phyloP scores from a whole-genome alignment of 257 asterid genomes.

The Linderniella brevidens region DNA sequence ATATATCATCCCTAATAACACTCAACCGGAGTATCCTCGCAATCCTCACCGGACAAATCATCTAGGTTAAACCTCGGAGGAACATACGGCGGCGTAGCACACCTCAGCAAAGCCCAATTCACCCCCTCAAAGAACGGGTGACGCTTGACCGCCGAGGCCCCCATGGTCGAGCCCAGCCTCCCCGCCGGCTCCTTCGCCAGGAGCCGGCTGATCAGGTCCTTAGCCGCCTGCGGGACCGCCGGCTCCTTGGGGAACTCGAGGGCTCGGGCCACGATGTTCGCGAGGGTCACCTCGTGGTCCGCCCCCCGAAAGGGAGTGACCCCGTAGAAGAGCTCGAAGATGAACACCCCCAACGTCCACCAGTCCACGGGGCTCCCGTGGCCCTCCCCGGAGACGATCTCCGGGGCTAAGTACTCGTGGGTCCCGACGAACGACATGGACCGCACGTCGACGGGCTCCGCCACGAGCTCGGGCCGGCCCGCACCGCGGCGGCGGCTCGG shows the following conservation, averaged over 20 bases:
- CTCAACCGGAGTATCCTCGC: constrained; percentile 31
- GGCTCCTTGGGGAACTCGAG: constrained; percentile 63
- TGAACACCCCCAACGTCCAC: constrained; percentile 70
- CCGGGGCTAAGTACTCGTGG: constrained; percentile 75
- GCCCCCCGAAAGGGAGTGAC: constrained; percentile 57
- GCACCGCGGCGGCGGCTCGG: constrained; percentile 17
- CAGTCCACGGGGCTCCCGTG: constrained; percentile 74
- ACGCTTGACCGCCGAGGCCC: constrained; percentile 49
- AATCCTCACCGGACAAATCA: constrained; percentile 23
- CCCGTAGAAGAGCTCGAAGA: constrained; percentile 50
- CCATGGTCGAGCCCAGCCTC: constrained; percentile 52
- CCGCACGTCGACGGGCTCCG: constrained; percentile 58
- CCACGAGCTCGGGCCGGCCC: constrained; percentile 43
- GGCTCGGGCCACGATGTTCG: constrained; percentile 60
- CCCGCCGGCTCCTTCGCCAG: constrained; percentile 43
- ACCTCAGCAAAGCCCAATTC: constrained; percentile 65
- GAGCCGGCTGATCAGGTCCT: constrained; percentile 44
- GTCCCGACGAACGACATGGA: constrained; percentile 74
- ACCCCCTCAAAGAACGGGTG: constrained; percentile 62
- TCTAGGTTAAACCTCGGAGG: constrained; percentile 37
- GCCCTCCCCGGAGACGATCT: constrained; percentile 66
- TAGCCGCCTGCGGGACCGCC: constrained; percentile 24
- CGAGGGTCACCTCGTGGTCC: constrained; percentile 56
- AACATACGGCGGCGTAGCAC: constrained; percentile 50
- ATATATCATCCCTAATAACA: constrained; percentile 23